phyloP scores from a whole-genome alignment of 179 eudicot species.

The Nepenthes alata region DNA sequence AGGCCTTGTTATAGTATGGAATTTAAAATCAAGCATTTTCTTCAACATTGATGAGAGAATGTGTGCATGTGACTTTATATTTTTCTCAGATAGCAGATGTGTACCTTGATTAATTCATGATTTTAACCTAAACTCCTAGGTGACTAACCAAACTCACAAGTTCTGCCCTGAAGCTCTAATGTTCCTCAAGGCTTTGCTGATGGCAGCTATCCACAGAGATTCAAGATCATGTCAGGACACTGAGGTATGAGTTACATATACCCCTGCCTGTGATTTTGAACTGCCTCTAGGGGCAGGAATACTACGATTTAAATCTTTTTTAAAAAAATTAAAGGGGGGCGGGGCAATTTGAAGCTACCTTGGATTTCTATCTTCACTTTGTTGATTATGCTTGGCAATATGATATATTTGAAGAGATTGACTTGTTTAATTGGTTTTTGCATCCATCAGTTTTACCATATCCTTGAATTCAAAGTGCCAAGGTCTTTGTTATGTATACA shows the following conservation, averaged over 20 bases:
- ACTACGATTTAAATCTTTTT: neutral
- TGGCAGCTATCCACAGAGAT: constrained; percentile 43
- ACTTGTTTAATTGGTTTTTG: constrained; percentile 1
- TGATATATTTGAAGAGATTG: neutral
- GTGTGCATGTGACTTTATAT: neutral
- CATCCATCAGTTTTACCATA: constrained; percentile 34
- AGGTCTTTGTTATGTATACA: constrained; percentile 40
- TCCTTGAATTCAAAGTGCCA: constrained; percentile 50
- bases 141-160: constrained; percentile 59
- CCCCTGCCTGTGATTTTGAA: neutral
- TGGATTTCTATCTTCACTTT: neutral
- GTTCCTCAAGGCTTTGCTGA: constrained; percentile 51
- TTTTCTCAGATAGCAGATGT: too few relatives aligned
- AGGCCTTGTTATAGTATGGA: neutral
- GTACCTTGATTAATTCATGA: too few relatives aligned
- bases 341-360: neutral
- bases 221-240: constrained; percentile 21
- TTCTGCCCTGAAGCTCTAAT: constrained; percentile 77
- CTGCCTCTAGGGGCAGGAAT: too few relatives aligned
- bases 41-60: neutral
- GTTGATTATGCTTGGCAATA: constrained; percentile 1
- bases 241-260: constrained; percentile 33
- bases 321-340: neutral
- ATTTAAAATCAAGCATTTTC: neutral
- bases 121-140: constrained; percentile 19